phyloP scores from a whole-genome alignment of 352 stramenopile genomes.

The Phytophthora pinifolia region DNA sequence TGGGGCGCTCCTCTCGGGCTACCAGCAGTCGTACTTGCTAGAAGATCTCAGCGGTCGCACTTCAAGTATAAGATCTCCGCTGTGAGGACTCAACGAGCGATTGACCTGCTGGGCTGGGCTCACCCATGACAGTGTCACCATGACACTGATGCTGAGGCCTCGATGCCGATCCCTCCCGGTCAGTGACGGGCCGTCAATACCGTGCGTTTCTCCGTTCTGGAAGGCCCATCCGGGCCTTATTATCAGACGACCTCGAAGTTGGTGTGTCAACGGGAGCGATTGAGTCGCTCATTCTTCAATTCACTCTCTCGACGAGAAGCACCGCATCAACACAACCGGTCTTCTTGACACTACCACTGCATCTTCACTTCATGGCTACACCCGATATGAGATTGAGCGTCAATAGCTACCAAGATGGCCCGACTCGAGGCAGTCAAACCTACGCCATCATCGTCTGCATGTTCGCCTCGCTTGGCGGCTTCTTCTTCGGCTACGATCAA shows the following conservation, averaged over 20 bases:
- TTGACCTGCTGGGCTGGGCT: no score
- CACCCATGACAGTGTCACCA: no score
- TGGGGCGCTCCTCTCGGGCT: background rate
- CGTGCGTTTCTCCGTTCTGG: constrained; percentile 10
- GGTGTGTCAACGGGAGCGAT: background rate
- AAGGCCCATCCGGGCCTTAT: constrained; percentile 3
- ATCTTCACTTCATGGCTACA: constrained; percentile 14
- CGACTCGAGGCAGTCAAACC: constrained; percentile 29
- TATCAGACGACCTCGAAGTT: constrained; percentile 4
- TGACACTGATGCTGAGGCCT: no score
- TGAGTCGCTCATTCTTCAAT: constrained; percentile 20
- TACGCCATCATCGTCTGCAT: constrained; percentile 43
- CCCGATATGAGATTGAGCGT: constrained; percentile 11
- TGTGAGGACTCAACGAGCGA: no score
- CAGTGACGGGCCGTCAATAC: constrained; percentile 2
- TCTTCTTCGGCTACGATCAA: constrained; percentile 42
- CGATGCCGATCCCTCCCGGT: constrained; percentile 3
- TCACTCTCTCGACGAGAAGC: constrained; percentile 19
- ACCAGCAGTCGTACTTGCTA: background rate
- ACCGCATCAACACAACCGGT: constrained; percentile 7
- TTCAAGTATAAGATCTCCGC: no score
- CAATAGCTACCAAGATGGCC: constrained; percentile 14
- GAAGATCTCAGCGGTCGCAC: no score
- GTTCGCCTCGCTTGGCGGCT: constrained; percentile 33
- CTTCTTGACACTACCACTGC: constrained; percentile 4